phyloP scores from a whole-genome alignment of 345 rosid genomes.

The Rhizophora apiculata region DNA sequence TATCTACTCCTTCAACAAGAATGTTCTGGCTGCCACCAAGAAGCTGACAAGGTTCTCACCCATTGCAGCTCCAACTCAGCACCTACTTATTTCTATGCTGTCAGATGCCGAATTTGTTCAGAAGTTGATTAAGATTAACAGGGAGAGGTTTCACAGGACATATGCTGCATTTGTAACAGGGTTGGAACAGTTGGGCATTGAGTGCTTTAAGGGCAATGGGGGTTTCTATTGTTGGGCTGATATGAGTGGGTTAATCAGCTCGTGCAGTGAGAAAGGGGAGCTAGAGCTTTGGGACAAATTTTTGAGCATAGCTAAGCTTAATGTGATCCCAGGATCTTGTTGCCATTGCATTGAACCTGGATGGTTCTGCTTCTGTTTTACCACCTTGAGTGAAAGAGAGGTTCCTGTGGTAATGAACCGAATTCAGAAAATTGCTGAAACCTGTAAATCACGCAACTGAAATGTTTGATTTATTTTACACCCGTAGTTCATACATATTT shows the following conservation, averaged over 20 bases:
- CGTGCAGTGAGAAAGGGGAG: constrained; percentile 88
- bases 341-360: constrained; percentile 97
- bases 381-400: constrained; percentile 58
- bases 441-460: constrained; percentile 62
- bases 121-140: constrained; percentile 38
- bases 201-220: constrained; percentile 55
- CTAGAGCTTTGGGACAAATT: constrained; percentile 88
- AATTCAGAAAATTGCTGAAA: constrained; percentile 51
- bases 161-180: constrained; percentile 43
- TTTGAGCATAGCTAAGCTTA: constrained; percentile 62
- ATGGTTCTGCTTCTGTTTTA: constrained; percentile 78
- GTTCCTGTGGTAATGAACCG: constrained; percentile 61
- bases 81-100: constrained; percentile 57
- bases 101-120: constrained; percentile 48
- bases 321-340: constrained; percentile 76
- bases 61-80: constrained; percentile 65
- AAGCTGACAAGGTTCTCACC: constrained; percentile 70
- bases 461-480: constrained; percentile 26
- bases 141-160: constrained; percentile 49
- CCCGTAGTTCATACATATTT: constrained; percentile 19
- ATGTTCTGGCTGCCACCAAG: constrained; percentile 54
- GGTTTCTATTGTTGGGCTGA: constrained; percentile 90
- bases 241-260: constrained; percentile 64
- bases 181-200: constrained; percentile 61
- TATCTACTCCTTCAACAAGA: constrained; percentile 64